Percentiles rank a stretch among this genome's conserved stretches.
These are phyloP conservation scores for Didymella arachidicola DNA, from an alignment of 2,329 filamentous ascomycete species.

Conservation along the genomic window DNA sequence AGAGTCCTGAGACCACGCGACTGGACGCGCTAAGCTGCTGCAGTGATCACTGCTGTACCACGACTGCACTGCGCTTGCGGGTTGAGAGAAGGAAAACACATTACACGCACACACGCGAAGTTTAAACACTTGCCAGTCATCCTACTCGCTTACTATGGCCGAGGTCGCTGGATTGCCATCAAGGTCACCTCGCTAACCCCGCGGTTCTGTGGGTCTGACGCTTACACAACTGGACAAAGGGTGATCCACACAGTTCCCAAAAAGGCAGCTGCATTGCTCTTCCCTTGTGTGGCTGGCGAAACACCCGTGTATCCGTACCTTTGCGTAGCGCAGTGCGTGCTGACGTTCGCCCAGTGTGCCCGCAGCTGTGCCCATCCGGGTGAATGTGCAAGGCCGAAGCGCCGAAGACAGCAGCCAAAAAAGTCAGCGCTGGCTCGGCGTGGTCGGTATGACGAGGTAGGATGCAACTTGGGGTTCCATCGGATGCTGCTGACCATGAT, in stretches of 20 bases:
- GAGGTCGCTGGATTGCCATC: constrained; percentile 28
- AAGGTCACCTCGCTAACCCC: constrained; percentile 32
- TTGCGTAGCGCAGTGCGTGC: constrained; percentile 9
- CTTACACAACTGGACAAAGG: constrained; percentile 4
- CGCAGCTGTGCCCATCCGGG: background rate
- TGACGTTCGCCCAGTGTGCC: constrained; percentile 1
- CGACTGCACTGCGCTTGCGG: constrained; percentile 10
- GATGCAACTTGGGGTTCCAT: constrained; percentile 14
- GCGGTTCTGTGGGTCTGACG: constrained; percentile 25
- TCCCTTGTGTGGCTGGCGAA: constrained; percentile 24
- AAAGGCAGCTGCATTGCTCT: constrained; percentile 26
- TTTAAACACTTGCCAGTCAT: constrained; percentile 11
- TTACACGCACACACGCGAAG: constrained; percentile 1
- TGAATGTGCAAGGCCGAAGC: constrained; percentile 11
- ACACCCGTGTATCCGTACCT: background rate
- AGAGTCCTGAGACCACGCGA: constrained; percentile 15
- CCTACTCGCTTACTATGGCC: constrained; percentile 23
- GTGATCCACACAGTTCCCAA: constrained; percentile 15
- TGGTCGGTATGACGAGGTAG: constrained; percentile 15
- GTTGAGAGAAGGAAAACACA: constrained; percentile 10
- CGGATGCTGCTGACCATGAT: constrained; percentile 25
- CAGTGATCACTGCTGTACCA: constrained; percentile 15
- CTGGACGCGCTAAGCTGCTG: constrained; percentile 8
- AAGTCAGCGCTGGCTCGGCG: constrained; percentile 1
- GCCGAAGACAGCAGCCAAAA: constrained; percentile 3